These are phyloP conservation scores for Exophiala spinifera DNA, from an alignment of 2,329 filamentous ascomycete genomes.

Conservation along the genomic window DNA sequence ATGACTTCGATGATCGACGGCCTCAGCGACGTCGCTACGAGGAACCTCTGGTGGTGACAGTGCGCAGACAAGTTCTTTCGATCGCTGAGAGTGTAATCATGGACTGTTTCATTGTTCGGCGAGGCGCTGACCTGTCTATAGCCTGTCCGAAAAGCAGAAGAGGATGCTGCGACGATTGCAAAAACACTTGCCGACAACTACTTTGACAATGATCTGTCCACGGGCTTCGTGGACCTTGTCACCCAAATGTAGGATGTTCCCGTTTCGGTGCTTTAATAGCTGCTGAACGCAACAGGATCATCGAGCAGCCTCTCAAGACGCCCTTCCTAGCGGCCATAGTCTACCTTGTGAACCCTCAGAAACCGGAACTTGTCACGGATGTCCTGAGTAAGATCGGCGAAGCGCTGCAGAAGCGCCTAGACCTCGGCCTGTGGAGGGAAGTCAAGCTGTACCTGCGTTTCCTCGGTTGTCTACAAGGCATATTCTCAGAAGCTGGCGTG, in stretches of 20 bases:
- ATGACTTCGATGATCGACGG: constrained; percentile 73
- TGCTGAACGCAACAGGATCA: constrained; percentile 45
- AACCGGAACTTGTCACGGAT: constrained; percentile 69
- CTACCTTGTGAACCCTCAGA: constrained; percentile 73
- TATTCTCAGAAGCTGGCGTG: constrained; percentile 79
- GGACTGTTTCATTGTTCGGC: not conserved
- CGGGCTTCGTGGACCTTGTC: constrained; percentile 68
- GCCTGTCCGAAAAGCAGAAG: constrained; percentile 66
- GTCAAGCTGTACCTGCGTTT: constrained; percentile 90
- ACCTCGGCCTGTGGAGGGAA: constrained; percentile 76
- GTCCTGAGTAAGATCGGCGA: constrained; percentile 63
- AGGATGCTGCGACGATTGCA: constrained; percentile 72
- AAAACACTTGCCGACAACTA: constrained; percentile 76
- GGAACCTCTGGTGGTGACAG: constrained; percentile 65
- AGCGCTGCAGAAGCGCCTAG: constrained; percentile 64
- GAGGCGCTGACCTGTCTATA: constrained; percentile 6
- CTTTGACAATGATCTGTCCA: constrained; percentile 76
- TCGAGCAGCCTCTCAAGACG: constrained; percentile 97
- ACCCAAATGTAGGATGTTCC: constrained; percentile 62
- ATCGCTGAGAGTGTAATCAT: constrained; percentile 68
- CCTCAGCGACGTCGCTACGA: constrained; percentile 72
- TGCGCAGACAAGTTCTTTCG: constrained; percentile 74
- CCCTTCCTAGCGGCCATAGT: constrained; percentile 86
- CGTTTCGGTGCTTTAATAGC: not conserved
- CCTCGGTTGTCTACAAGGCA: constrained; percentile 76